Conservation (phyloP, 2,329 filamentous ascomycete species). For the Zalaria obscura region DNA sequence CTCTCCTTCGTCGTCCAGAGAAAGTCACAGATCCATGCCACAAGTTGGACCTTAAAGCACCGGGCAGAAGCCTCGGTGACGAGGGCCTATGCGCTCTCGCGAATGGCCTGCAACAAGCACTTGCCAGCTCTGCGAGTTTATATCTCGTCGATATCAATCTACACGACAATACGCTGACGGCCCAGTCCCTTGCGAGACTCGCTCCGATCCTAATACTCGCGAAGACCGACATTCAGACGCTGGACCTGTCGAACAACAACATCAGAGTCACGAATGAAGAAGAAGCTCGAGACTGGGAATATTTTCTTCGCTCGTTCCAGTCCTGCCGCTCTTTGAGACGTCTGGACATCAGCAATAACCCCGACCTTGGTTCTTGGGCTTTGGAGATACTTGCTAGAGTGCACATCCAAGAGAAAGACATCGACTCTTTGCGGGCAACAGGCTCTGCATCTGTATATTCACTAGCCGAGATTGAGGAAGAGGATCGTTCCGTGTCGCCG, state of each 20-base stretch:
- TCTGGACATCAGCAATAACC: conserved; percentile 31
- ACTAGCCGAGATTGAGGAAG: conserved; percentile 10
- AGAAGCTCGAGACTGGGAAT: conserved; percentile 26
- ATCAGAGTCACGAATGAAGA: conserved; percentile 23
- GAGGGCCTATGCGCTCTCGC: conserved; percentile 28
- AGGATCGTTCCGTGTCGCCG: not conserved
- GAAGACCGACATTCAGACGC: conserved; percentile 27
- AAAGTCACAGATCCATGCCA: conserved; percentile 6
- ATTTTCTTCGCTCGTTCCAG: conserved; percentile 29
- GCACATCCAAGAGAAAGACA: conserved; percentile 21
- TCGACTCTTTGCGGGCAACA: conserved; percentile 15
- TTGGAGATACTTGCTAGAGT: conserved; percentile 31
- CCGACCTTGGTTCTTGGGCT: conserved; percentile 23
- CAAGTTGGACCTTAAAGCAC: conserved; percentile 30
- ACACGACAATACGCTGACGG: conserved; percentile 29
- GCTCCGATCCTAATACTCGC: conserved; percentile 26
- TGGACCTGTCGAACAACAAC: conserved; percentile 32
- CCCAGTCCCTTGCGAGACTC: conserved; percentile 24
- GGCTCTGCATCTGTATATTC: conserved; percentile 11
- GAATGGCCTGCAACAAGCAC: conserved; percentile 25
- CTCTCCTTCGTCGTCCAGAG: not conserved
- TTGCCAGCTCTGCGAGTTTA: conserved; percentile 15
- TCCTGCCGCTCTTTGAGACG: conserved; percentile 27
- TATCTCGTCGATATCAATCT: conserved; percentile 32
- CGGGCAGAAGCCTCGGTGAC: conserved; percentile 30